Conservation (phyloP, 495 filamentous ascomycete species). For the Penicillium mononematosum region DNA sequence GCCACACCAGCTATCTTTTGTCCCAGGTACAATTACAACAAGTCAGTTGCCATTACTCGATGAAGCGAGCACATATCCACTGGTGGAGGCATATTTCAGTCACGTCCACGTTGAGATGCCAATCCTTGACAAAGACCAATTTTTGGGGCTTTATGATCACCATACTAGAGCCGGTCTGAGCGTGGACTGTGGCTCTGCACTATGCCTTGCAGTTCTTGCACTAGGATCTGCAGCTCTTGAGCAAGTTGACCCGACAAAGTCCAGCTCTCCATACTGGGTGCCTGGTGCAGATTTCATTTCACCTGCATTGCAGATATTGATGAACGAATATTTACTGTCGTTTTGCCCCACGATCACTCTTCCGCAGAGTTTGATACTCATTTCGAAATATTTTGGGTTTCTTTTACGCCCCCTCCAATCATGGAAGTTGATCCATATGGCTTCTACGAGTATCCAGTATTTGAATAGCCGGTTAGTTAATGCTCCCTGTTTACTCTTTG, state of each 20-base stretch:
- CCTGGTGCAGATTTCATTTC: conserved; percentile 2
- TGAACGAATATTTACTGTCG: conserved; percentile 10
- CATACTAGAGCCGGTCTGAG: conserved; percentile 3
- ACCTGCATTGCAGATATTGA: conserved; percentile 8
- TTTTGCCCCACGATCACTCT: conserved; percentile 10
- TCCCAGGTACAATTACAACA: neutral
- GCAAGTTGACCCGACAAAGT: conserved; percentile 5
- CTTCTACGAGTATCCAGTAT: conserved; percentile 15
- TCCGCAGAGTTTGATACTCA: conserved; percentile 8
- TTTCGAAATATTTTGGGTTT: conserved; percentile 10
- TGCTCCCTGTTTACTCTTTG: neutral
- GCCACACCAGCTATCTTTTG: conserved; percentile 4
- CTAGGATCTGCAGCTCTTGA: conserved; percentile 7
- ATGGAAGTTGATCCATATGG: conserved; percentile 14
- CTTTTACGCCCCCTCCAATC: conserved; percentile 10
- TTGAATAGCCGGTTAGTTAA: conserved; percentile 5
- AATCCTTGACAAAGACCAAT: conserved; percentile 2
- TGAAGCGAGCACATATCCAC: neutral
- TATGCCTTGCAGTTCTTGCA: conserved; percentile 9
- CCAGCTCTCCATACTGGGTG: conserved; percentile 6
- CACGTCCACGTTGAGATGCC: conserved; percentile 7
- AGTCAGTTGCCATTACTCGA: neutral
- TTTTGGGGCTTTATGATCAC: neutral
- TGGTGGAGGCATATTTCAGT: conserved; percentile 8
- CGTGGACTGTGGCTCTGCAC: conserved; percentile 6